These are phyloP conservation scores for Fusarium floridanum DNA, from an alignment of 2,329 filamentous ascomycete species.

Conservation along the genomic window DNA sequence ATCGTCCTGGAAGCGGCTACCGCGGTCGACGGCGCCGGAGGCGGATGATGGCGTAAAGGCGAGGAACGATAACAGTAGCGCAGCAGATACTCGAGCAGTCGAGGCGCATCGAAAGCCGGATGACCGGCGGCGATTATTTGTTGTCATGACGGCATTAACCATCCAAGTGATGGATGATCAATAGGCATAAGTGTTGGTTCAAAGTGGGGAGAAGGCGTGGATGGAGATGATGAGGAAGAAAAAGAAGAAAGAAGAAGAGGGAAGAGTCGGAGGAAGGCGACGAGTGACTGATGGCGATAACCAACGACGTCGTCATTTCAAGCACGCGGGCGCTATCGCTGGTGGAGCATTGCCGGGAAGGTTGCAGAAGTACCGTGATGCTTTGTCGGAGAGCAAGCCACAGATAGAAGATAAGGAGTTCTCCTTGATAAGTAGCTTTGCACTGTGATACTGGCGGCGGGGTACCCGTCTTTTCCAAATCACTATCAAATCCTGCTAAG, in stretches of 20 bases:
- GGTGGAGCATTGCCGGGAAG: constrained; percentile 33
- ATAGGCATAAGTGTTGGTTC: constrained; percentile 12
- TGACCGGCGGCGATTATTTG: constrained; percentile 26
- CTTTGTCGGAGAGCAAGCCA: not conserved
- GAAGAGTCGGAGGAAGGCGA: constrained; percentile 26
- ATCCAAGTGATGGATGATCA: constrained; percentile 10
- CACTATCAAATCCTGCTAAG: not conserved
- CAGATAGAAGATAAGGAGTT: not conserved
- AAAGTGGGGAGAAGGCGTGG: not conserved
- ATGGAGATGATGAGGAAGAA: constrained; percentile 16
- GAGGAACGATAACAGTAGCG: constrained; percentile 75
- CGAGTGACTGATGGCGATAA: constrained; percentile 31
- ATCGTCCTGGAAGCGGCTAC: constrained; percentile 56
- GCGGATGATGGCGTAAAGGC: constrained; percentile 65
- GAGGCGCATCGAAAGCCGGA: constrained; percentile 61
- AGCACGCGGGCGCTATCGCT: constrained; percentile 44
- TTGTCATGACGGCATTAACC: constrained; percentile 39
- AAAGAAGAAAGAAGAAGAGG: constrained; percentile 2
- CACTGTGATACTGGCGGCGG: rapidly evolving
- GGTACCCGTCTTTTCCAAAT: not conserved
- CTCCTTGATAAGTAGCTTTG: not conserved
- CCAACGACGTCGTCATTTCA: constrained; percentile 48
- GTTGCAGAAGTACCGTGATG: constrained; percentile 12
- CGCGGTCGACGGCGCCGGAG: constrained; percentile 45
- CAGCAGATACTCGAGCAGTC: constrained; percentile 72